Base-by-base conservation (phyloP, 352 stramenopile genomes). In the Phytopythium mirpurense region DNA sequence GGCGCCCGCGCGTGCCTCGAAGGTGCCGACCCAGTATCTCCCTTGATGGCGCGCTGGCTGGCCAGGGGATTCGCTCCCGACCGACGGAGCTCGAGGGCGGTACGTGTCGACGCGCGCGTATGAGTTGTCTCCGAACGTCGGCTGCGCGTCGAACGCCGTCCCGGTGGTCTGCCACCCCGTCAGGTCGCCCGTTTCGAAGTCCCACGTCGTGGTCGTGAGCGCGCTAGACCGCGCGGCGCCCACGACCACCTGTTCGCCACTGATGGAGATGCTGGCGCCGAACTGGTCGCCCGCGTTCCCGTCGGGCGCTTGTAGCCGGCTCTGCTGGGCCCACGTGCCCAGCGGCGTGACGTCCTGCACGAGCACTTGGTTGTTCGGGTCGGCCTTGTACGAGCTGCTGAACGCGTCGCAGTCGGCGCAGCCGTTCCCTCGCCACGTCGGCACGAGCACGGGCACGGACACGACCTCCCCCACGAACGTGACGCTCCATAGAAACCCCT, bases 131-230 rank as follows among this genome's bases (percentile, higher is more conserved):
- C 96, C 96, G 62, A 86, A 98, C 8, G 96, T 98, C 1, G 96
- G 95, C 58, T 99, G 96, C 23, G 72, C 65, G 31, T 93, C 77
- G 59, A 99, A 99, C 11, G 96, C 96, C 23, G 72, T 90, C 5
- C 96, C 96, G 0, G 93, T 98, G 7, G 76, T 85, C 29, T 76
- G 68, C 96, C 96, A 99, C 2, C 96, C 96, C 0, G 78, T 86
- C 35, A 99, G 69, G 57, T 98, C 86, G 37, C 95, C 96, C 0
- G 96, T 98, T 57, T 99, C 96, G 63, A 99, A 99, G 64, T 98
- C 86, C 94, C 96, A 99, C 16, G 95, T 98, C 43, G 91, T 98
- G 3, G 77, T 91, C 3, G 85, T 77, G 16, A 91, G 73, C 3
- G 83, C 80, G 10, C 65, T 75, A 1, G 84, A 93, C 2, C 66